phyloP scores from a whole-genome alignment of 768 basidiomycete species.

The Boletus sp. region DNA sequence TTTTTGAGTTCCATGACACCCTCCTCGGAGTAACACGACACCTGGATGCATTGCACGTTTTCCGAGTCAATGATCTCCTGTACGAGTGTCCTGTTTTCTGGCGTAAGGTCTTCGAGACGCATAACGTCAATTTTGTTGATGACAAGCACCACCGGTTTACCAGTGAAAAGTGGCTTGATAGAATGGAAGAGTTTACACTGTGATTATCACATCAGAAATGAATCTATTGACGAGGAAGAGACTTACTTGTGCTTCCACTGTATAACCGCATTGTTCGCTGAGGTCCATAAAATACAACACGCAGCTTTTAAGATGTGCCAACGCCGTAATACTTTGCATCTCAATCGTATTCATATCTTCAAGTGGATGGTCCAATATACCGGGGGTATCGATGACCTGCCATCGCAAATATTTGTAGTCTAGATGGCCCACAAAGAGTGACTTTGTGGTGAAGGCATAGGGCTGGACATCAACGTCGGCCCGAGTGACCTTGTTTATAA shows the following conservation, averaged over 20 bases:
- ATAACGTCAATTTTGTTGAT: constrained; percentile 98
- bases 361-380: constrained; percentile 94
- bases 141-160: constrained; percentile 91
- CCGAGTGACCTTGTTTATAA: constrained; percentile 99
- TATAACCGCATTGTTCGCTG: constrained; percentile 97
- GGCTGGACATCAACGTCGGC: constrained; percentile 99
- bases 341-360: constrained; percentile 99
- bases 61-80: constrained; percentile 82
- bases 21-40: constrained; percentile 95
- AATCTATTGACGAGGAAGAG: background rate
- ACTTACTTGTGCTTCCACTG: constrained; percentile 89
- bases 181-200: constrained; percentile 99
- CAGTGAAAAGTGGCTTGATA: constrained; percentile 94
- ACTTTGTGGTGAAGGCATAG: constrained; percentile 99
- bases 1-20: constrained; percentile 98
- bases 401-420: constrained; percentile 99
- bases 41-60: constrained; percentile 72
- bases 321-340: constrained; percentile 99
- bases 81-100: constrained; percentile 75
- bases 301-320: constrained; percentile 93
- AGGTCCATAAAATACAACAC: constrained; percentile 99
- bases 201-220: background rate
- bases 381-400: constrained; percentile 99
- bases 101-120: constrained; percentile 78
- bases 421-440: constrained; percentile 96